A percentile compares a stretch with the other conserved stretches of the same genome.
Evolutionary conservation across 768 basidiomycete species (phyloP).

Genomic region (Auricularia sp.): DNA sequence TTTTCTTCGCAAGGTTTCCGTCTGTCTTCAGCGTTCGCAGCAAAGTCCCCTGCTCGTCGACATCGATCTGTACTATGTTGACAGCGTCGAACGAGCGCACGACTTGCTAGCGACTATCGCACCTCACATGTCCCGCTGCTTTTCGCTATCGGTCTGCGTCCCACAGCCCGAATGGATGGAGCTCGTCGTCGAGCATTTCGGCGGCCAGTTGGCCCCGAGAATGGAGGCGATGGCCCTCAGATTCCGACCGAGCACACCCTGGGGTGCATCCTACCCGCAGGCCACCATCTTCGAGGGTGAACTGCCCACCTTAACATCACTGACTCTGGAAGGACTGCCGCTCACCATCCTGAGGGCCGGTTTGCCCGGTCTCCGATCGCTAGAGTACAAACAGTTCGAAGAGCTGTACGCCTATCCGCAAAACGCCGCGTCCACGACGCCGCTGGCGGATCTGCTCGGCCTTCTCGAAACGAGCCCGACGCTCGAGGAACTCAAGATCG

Average conservation of each 20-base stretch:
- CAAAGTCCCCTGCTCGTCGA: conserved; percentile 20
- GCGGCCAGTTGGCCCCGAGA: conserved; percentile 15
- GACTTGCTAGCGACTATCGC: conserved; percentile 18
- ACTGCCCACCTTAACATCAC: background rate
- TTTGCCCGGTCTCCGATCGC: conserved; percentile 17
- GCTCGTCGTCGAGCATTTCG: conserved; percentile 14
- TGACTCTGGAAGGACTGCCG: conserved; percentile 14
- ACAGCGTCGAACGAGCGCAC: conserved; percentile 14
- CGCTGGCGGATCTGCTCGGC: conserved; percentile 18
- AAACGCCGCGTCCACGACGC: conserved; percentile 13
- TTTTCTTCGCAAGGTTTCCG: conserved; percentile 19
- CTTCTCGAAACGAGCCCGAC: conserved; percentile 12
- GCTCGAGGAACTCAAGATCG: conserved; percentile 18
- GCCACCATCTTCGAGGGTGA: background rate
- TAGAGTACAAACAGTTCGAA: conserved; percentile 19
- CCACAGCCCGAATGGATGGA: conserved; percentile 21
- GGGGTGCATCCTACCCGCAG: background rate
- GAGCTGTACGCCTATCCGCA: conserved; percentile 12
- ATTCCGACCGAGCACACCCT: conserved; percentile 17
- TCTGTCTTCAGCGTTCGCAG: conserved; percentile 19
- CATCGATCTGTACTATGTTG: conserved; percentile 19
- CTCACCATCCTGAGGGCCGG: conserved; percentile 17
- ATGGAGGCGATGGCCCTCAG: conserved; percentile 22
- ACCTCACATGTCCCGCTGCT: conserved; percentile 22
- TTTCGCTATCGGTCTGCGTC: conserved; percentile 20